Evolutionary conservation across 2,329 filamentous ascomycete genomes (phyloP).

Genomic region (Plenodomus biglobosus): DNA sequence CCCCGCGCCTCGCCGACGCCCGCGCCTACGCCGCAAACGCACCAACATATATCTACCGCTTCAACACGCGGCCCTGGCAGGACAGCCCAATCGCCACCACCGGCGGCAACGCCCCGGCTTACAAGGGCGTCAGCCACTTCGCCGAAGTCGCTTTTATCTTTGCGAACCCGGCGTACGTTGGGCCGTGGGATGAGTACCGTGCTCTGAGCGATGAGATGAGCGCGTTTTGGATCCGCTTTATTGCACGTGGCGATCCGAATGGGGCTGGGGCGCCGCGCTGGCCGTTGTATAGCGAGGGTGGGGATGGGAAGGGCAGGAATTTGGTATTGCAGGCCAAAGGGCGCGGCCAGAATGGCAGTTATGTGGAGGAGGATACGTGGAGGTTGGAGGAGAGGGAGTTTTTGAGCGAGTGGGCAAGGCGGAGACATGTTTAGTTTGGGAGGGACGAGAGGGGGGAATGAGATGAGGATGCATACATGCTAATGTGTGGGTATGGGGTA

Average conservation of each 20-base stretch:
- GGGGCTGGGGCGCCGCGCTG: conserved; percentile 40
- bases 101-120: conserved; percentile 48
- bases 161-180: conserved; percentile 45
- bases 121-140: conserved; percentile 58
- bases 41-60: conserved; percentile 62
- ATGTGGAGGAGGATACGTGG: conserved; percentile 48
- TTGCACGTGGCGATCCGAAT: conserved; percentile 45
- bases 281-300: conserved; percentile 47
- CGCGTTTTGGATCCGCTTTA: conserved; percentile 50
- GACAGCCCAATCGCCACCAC: conserved; percentile 36
- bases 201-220: conserved; percentile 50
- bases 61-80: conserved; percentile 52
- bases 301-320: conserved; percentile 40
- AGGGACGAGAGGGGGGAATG: neutral
- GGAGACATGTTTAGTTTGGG: conserved; percentile 39
- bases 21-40: conserved; percentile 52
- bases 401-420: conserved; percentile 40
- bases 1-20: conserved; percentile 50
- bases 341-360: conserved; percentile 46
- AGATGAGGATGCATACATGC: no score
- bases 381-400: conserved; percentile 48
- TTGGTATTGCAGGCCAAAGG: conserved; percentile 51
- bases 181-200: conserved; percentile 45
- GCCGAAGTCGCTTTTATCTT: conserved; percentile 53
- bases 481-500: no score